Evolutionary conservation across 495 filamentous ascomycete species (phyloP).

Genomic region (Entonaema liquescens): DNA sequence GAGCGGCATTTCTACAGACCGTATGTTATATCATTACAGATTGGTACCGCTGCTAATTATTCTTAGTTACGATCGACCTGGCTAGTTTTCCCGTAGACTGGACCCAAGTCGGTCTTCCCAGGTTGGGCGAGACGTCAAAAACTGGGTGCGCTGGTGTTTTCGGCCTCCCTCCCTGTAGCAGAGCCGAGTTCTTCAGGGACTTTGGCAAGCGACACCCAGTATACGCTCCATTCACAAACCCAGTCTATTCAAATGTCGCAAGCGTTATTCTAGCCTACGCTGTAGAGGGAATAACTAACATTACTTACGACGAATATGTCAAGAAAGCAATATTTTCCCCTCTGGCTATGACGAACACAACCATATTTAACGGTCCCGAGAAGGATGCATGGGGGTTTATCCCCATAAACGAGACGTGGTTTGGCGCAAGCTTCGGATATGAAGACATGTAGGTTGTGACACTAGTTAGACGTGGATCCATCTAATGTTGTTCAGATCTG

Average conservation of each 20-base stretch:
- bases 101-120: conserved; percentile 45
- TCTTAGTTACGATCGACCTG: conserved; percentile 43
- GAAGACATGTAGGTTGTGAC: conserved; percentile 53
- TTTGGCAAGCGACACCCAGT: conserved; percentile 50
- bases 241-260: conserved; percentile 55
- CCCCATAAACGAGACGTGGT: conserved; percentile 48
- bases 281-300: conserved; percentile 49
- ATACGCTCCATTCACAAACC: conserved; percentile 47
- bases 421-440: conserved; percentile 54
- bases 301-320: conserved; percentile 44
- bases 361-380: conserved; percentile 45
- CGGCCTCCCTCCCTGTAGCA: conserved; percentile 42
- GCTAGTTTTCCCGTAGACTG: conserved; percentile 42
- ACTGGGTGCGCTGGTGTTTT: conserved; percentile 48
- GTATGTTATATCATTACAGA: conserved; percentile 30
- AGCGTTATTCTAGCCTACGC: conserved; percentile 52
- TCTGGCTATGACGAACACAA: conserved; percentile 53
- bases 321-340: conserved; percentile 49
- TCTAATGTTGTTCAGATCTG: conserved; percentile 40
- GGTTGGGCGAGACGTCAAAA: conserved; percentile 37
- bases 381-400: conserved; percentile 52
- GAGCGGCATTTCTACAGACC: conserved; percentile 48
- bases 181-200: conserved; percentile 48
- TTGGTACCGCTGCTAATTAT: neutral
- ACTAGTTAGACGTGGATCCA: conserved; percentile 2